Conservation (phyloP, 345 rosid species). For the Brassica cretica region DNA sequence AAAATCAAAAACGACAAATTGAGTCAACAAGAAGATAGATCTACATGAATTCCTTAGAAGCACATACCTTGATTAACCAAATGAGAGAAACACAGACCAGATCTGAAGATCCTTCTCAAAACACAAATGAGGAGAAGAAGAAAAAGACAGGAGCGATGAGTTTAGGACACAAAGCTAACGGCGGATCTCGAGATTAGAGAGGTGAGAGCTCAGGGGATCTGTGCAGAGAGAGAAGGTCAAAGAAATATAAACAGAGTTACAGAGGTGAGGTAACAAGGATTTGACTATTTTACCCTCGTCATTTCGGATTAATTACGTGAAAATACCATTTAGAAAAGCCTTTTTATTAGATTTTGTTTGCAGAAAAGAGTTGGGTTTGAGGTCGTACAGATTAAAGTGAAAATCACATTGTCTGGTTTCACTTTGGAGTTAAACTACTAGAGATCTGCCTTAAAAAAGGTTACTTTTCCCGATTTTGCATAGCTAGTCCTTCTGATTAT, state of each 20-base stretch:
- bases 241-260: constrained; percentile 16
- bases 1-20: not conserved
- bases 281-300: constrained; percentile 3
- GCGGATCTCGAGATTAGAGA: constrained; percentile 39
- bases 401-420: constrained; percentile 20
- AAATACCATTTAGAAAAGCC: not conserved
- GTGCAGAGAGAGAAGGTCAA: constrained; percentile 21
- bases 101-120: constrained; percentile 26
- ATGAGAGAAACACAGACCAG: not conserved
- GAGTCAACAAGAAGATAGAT: constrained; percentile 20
- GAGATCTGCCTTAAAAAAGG: not conserved
- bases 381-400: constrained; percentile 33
- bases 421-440: not conserved
- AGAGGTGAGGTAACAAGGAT: not conserved
- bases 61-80: constrained; percentile 27
- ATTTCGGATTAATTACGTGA: constrained; percentile 1
- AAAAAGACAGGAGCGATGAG: constrained; percentile 22
- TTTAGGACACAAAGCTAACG: constrained; percentile 8
- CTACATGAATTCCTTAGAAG: constrained; percentile 19
- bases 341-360: constrained; percentile 9
- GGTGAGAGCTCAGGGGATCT: constrained; percentile 27
- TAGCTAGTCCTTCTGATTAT: not conserved
- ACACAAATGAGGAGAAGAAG: not conserved
- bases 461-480: not conserved
- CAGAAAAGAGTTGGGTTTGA: constrained; percentile 33